phyloP scores from a whole-genome alignment of 1,139 yeast genomes.

The Protomyces pachydermus region DNA sequence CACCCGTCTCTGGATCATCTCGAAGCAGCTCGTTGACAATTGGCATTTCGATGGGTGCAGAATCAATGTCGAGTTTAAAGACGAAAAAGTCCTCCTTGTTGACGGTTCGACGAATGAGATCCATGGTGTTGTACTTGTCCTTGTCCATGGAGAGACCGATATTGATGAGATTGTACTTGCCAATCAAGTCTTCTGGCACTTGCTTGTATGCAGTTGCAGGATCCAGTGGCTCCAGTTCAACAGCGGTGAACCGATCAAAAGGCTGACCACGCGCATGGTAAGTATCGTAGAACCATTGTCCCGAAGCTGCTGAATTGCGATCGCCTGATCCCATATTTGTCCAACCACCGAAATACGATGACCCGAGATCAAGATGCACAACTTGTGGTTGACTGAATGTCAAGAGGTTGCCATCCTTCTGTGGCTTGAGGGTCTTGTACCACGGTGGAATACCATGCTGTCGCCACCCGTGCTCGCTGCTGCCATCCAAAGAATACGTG shows the following conservation, averaged over 20 bases:
- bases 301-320: slow-evolving; percentile 8
- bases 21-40: slow-evolving; percentile 1
- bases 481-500: background rate
- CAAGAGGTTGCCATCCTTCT: background rate
- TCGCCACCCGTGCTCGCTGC: background rate
- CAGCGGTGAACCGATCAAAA: slow-evolving; percentile 18
- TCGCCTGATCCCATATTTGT: background rate
- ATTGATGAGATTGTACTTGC: slow-evolving; percentile 10
- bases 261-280: slow-evolving; percentile 18
- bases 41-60: slow-evolving; percentile 26
- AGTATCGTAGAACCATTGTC: slow-evolving; percentile 18
- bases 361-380: slow-evolving; percentile 20
- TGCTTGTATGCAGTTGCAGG: slow-evolving; percentile 1
- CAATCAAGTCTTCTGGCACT: slow-evolving; percentile 15
- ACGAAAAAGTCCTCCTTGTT: slow-evolving; percentile 19
- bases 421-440: slow-evolving; percentile 5
- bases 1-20: slow-evolving; percentile 7
- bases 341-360: slow-evolving; percentile 24
- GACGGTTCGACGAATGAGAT: slow-evolving; percentile 11
- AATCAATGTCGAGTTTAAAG: slow-evolving; percentile 22
- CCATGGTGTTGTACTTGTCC: slow-evolving; percentile 14
- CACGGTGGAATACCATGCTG: slow-evolving; percentile 17
- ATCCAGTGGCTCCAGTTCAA: slow-evolving; percentile 8
- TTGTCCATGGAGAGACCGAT: slow-evolving; percentile 16
- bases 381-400: slow-evolving; percentile 1